phyloP scores from a whole-genome alignment of 1,139 yeast genomes.

The Lodderomyces pseudojiufengensis region DNA sequence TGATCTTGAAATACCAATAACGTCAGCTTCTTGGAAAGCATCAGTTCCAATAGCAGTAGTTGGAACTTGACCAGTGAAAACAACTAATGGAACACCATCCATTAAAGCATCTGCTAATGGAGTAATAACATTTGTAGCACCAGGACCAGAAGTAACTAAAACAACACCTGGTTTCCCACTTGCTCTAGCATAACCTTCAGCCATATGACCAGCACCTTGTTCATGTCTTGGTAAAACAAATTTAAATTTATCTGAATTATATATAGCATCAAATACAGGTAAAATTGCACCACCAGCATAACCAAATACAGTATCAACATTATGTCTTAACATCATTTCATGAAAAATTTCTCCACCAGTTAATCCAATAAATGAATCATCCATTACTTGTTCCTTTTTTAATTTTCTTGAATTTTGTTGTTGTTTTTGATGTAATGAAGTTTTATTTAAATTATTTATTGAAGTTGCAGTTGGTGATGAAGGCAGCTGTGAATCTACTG shows the following conservation, averaged over 20 bases:
- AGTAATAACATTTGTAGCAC: slow-evolving; percentile 95
- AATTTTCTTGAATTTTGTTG: slow-evolving; percentile 4
- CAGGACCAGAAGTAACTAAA: slow-evolving; percentile 96
- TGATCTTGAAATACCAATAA: slow-evolving; percentile 91
- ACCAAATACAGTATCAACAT: slow-evolving; percentile 92
- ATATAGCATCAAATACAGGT: slow-evolving; percentile 96
- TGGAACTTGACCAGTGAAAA: slow-evolving; percentile 97
- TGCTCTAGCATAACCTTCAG: slow-evolving; percentile 97
- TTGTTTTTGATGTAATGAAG: slow-evolving; percentile 5
- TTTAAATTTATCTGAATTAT: slow-evolving; percentile 82
- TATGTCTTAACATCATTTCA: slow-evolving; percentile 96
- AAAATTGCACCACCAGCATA: slow-evolving; percentile 98
- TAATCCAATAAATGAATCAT: slow-evolving; percentile 86
- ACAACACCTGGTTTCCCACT: slow-evolving; percentile 98
- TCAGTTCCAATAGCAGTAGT: slow-evolving; percentile 96
- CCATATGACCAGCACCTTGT: slow-evolving; percentile 99
- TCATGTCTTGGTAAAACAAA: slow-evolving; percentile 95
- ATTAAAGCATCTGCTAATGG: slow-evolving; percentile 97
- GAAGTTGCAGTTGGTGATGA: slow-evolving; percentile 4
- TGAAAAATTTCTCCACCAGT: slow-evolving; percentile 98
- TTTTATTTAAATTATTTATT: slow-evolving; percentile 7
- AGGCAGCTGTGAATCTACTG: slow-evolving; percentile 16
- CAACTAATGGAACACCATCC: slow-evolving; percentile 96
- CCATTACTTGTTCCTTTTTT: slow-evolving; percentile 40
- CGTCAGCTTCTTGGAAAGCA: slow-evolving; percentile 99